phyloP scores from a whole-genome alignment of 768 basidiomycete genomes.

The Auricularia auricula-judae region DNA sequence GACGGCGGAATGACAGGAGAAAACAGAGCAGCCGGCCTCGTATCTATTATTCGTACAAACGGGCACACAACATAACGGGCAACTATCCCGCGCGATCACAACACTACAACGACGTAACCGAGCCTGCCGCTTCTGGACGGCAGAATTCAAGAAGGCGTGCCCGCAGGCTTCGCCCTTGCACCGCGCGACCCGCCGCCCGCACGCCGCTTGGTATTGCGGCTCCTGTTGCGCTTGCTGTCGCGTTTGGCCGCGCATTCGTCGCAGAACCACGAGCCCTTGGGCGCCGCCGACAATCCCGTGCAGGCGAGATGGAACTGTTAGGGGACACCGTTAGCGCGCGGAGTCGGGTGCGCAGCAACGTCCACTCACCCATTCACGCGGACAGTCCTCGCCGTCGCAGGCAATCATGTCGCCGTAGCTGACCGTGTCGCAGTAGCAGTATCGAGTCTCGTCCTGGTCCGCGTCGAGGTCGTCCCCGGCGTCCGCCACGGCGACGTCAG shows the following conservation, averaged over 20 bases:
- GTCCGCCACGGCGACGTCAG: conserved; percentile 27
- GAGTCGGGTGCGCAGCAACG: not conserved
- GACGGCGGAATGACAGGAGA: no score
- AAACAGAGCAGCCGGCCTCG: no score
- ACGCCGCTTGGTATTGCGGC: conserved; percentile 40
- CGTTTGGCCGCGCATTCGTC: conserved; percentile 52
- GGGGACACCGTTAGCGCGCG: not conserved
- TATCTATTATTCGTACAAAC: no score
- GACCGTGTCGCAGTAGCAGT: conserved; percentile 76
- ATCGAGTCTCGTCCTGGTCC: conserved; percentile 44
- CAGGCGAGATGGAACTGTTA: conserved; percentile 71
- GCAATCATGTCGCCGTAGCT: conserved; percentile 95
- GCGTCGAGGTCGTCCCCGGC: conserved; percentile 41
- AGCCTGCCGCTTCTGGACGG: not conserved
- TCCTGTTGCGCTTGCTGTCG: conserved; percentile 33
- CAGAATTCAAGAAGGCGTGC: not conserved
- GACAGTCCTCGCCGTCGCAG: conserved; percentile 74
- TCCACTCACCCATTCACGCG: conserved; percentile 78
- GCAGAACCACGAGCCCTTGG: conserved; percentile 70
- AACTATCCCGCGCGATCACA: no score
- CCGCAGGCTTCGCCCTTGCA: not conserved
- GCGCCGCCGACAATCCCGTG: conserved; percentile 53
- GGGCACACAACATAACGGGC: no score
- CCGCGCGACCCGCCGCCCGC: conserved; percentile 7
- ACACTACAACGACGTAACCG: no score